phyloP scores from a whole-genome alignment of 2,329 filamentous ascomycete genomes.

The Lasiodiplodia citricola region DNA sequence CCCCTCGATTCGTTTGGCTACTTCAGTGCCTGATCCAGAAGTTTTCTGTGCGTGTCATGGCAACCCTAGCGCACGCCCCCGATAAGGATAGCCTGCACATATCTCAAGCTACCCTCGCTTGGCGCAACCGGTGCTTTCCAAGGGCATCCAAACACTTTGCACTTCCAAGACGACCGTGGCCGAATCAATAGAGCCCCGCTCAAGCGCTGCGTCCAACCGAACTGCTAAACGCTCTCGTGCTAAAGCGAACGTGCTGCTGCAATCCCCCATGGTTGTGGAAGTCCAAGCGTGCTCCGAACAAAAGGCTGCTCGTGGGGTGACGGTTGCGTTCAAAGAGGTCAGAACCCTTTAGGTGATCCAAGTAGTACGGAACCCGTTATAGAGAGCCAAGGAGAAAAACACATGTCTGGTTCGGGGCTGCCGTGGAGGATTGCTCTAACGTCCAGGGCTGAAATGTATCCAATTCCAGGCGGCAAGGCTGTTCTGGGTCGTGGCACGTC shows the following conservation, averaged over 20 bases:
- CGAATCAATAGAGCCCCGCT: no score
- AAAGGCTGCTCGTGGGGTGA: no score
- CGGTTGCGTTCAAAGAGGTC: no score
- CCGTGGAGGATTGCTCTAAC: no score
- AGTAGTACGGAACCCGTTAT: neutral
- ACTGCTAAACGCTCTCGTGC: no score
- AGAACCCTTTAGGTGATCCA: no score
- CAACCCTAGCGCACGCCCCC: neutral
- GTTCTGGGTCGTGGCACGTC: neutral
- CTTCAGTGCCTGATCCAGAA: neutral
- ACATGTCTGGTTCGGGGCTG: neutral
- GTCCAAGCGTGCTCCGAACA: neutral
- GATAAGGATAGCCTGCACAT: neutral
- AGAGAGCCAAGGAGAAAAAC: neutral
- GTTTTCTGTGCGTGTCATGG: neutral
- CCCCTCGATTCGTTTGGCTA: neutral
- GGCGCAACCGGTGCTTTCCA: neutral
- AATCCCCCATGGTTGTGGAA: neutral
- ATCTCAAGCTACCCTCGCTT: neutral
- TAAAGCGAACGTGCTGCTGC: slow-evolving; percentile 3
- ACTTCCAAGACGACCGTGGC: neutral
- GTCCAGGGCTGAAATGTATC: neutral
- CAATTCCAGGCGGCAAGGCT: neutral
- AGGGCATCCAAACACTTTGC: neutral
- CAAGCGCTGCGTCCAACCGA: no score